Evolutionary conservation across 116 monocot genomes (phyloP).

Genomic region (Trichopus zeylanicus): DNA sequence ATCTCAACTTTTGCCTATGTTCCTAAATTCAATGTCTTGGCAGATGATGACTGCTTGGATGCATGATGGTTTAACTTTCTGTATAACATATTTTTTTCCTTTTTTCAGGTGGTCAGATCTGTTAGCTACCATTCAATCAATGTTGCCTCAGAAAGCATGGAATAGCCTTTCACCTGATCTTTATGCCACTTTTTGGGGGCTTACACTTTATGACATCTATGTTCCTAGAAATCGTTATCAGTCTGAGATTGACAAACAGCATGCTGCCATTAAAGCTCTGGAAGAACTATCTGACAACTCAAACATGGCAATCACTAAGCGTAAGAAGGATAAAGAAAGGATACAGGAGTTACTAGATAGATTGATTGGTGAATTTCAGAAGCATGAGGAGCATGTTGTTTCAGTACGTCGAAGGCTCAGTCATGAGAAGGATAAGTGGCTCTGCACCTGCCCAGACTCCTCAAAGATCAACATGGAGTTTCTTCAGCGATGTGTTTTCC

Average conservation of each 20-base stretch:
- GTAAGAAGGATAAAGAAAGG: slow-evolving; percentile 95
- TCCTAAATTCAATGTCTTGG: not conserved
- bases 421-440: slow-evolving; percentile 86
- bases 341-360: slow-evolving; percentile 88
- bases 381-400: slow-evolving; percentile 84
- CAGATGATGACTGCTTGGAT: not conserved
- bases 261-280: slow-evolving; percentile 74
- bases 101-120: slow-evolving; percentile 74
- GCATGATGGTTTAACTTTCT: not conserved
- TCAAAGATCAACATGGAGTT: slow-evolving; percentile 93
- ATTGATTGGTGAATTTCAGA: slow-evolving; percentile 61
- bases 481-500: slow-evolving; percentile 88
- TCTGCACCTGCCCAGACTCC: slow-evolving; percentile 73
- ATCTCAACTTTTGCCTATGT: no score
- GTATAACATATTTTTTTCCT: slow-evolving; percentile 4
- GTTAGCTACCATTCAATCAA: slow-evolving; percentile 43
- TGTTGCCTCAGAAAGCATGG: slow-evolving; percentile 74
- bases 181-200: slow-evolving; percentile 94
- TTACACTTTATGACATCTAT: slow-evolving; percentile 92
- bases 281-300: slow-evolving; percentile 95
- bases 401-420: slow-evolving; percentile 67
- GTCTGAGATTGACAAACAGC: slow-evolving; percentile 81
- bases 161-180: slow-evolving; percentile 94
- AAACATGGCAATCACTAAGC: slow-evolving; percentile 78
- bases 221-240: slow-evolving; percentile 83